Conservation (phyloP, 1,284 basidiomycete species). For the Agaricales sp. region DNA sequence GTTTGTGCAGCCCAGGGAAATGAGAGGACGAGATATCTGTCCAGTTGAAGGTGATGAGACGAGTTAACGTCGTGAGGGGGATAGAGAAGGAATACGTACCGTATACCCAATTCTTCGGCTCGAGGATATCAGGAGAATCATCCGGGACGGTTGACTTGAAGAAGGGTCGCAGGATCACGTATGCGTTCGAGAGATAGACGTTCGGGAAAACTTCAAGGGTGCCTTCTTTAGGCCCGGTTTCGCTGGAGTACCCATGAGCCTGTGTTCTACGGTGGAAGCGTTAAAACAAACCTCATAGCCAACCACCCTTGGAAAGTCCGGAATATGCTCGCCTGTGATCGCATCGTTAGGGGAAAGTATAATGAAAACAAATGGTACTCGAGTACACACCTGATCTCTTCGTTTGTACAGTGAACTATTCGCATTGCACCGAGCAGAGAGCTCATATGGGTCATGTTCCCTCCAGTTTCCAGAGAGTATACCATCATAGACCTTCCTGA, state of each 20-base stretch:
- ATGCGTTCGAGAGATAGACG: constrained; percentile 49
- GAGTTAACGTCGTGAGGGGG: background rate
- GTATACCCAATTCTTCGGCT: constrained; percentile 47
- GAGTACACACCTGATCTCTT: background rate
- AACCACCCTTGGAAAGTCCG: constrained; percentile 75
- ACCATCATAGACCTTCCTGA: constrained; percentile 42
- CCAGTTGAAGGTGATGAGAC: background rate
- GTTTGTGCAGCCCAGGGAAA: constrained; percentile 56
- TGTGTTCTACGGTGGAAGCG: too few relatives aligned
- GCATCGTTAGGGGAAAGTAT: too few relatives aligned
- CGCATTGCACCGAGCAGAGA: constrained; percentile 37
- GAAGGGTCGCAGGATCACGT: constrained; percentile 68
- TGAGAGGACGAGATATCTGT: constrained; percentile 29
- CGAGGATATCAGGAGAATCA: constrained; percentile 17
- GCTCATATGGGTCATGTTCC: constrained; percentile 49
- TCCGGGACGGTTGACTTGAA: constrained; percentile 33
- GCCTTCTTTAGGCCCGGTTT: constrained; percentile 55
- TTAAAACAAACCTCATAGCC: constrained; percentile 35
- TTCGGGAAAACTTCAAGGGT: constrained; percentile 54
- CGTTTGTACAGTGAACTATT: constrained; percentile 40
- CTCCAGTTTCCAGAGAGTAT: constrained; percentile 51
- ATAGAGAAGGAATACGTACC: background rate
- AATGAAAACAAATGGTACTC: too few relatives aligned
- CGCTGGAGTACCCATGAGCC: background rate
- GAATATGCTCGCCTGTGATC: constrained; percentile 33